Percentiles rank a stretch among this genome's conserved stretches.
These are phyloP conservation scores for Vinca minor DNA, from an alignment of 257 asterid genomes.

Conservation along the genomic window DNA sequence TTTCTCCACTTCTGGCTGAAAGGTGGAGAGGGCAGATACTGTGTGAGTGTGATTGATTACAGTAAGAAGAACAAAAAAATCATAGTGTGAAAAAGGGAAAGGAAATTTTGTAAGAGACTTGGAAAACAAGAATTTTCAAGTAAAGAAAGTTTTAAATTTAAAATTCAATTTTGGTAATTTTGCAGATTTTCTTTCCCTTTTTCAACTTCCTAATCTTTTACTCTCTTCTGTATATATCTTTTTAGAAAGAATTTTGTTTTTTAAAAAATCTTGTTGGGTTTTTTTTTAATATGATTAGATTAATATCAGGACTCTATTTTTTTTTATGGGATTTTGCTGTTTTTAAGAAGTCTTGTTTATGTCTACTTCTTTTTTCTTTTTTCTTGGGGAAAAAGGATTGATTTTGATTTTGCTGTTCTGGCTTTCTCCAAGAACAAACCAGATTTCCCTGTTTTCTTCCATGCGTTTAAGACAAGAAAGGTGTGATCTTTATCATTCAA, in stretches of 20 bases:
- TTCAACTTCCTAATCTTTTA: too few species aligned
- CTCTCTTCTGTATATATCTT: neutral
- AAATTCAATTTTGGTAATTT: neutral
- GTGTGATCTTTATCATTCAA: slow-evolving; percentile 16
- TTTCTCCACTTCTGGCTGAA: too few species aligned
- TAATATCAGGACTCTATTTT: too few species aligned
- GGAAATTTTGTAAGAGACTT: neutral
- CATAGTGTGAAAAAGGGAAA: neutral
- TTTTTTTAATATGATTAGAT: neutral
- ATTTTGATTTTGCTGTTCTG: too few species aligned
- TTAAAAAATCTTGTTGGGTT: neutral
- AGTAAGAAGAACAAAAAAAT: too few species aligned
- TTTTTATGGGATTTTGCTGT: neutral
- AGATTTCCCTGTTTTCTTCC: slow-evolving; percentile 15
- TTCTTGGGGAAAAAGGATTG: neutral
- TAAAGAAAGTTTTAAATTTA: neutral
- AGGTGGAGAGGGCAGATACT: slow-evolving; percentile 4
- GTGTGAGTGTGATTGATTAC: neutral
- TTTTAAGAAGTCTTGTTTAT: neutral
- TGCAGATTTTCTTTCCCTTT: too few species aligned
- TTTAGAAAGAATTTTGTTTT: neutral
- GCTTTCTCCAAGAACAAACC: neutral
- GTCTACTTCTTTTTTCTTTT: neutral
- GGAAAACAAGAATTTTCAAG: neutral
- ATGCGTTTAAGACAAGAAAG: slow-evolving; percentile 25